These are phyloP conservation scores for Moesziomyces antarcticus DNA, from an alignment of 1,284 basidiomycete genomes.

Conservation along the genomic window DNA sequence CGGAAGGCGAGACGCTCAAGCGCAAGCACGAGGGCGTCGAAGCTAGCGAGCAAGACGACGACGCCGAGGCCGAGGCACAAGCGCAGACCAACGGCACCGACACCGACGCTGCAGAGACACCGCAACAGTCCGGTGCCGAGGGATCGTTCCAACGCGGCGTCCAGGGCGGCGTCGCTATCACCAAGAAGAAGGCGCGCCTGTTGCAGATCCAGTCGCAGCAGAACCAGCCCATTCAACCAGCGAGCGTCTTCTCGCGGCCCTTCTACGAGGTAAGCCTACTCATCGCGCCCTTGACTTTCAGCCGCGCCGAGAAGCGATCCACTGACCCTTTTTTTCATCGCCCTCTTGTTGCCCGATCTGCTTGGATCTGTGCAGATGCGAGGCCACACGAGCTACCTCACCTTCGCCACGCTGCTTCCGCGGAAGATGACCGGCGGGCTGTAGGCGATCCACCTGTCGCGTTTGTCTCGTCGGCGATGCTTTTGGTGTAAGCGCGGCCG, in stretches of 20 bases:
- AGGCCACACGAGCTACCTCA: conserved; percentile 66
- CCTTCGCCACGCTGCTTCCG: conserved; percentile 64
- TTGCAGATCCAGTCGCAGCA: conserved; percentile 36
- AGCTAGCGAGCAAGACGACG: not conserved
- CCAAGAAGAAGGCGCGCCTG: conserved; percentile 44
- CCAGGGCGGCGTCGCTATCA: conserved; percentile 40
- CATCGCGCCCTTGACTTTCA: not conserved
- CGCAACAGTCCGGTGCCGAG: not conserved
- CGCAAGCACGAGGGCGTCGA: conserved; percentile 26
- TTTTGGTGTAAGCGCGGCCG: no score
- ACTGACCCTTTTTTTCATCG: not conserved
- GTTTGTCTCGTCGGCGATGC: no score
- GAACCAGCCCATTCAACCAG: conserved; percentile 32
- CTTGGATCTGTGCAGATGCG: conserved; percentile 47
- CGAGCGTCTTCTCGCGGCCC: conserved; percentile 41
- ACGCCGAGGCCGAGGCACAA: conserved; percentile 1
- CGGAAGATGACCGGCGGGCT: conserved; percentile 38
- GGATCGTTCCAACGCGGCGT: conserved; percentile 35
- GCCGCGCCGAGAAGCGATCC: conserved; percentile 3
- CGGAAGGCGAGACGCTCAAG: conserved; percentile 6
- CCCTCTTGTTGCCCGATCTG: conserved; percentile 3
- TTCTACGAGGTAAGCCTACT: conserved; percentile 30
- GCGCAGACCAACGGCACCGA: conserved; percentile 1
- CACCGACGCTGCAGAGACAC: no score
- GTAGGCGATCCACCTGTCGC: not conserved